phyloP scores from a whole-genome alignment of 345 rosid genomes.

The Aethionema arabicum region DNA sequence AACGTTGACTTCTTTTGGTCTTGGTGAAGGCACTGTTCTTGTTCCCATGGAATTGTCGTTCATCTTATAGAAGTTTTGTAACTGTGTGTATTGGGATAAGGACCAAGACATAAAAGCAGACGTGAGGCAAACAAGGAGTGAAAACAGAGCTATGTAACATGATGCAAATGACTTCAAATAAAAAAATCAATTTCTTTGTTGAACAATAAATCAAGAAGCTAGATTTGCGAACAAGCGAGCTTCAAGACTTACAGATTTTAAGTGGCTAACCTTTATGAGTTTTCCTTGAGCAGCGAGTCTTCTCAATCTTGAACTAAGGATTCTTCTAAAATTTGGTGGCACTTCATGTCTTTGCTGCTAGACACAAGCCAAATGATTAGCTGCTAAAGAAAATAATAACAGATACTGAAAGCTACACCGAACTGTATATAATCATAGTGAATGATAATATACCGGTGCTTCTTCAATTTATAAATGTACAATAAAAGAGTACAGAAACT shows the following conservation, averaged over 20 bases:
- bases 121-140: slow-evolving; percentile 15
- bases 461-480: slow-evolving; percentile 12
- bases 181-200: background rate
- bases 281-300: slow-evolving; percentile 71
- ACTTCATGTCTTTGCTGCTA: slow-evolving; percentile 62
- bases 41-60: slow-evolving; percentile 36
- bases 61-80: slow-evolving; percentile 61
- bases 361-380: slow-evolving; percentile 22
- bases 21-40: slow-evolving; percentile 41
- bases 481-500: slow-evolving; percentile 6
- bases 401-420: slow-evolving; percentile 1
- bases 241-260: slow-evolving; percentile 33
- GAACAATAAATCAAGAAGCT: slow-evolving; percentile 15
- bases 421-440: background rate
- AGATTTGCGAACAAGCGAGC: slow-evolving; percentile 20
- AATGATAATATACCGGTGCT: background rate
- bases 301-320: slow-evolving; percentile 64
- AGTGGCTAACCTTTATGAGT: slow-evolving; percentile 62
- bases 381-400: slow-evolving; percentile 3
- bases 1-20: slow-evolving; percentile 40
- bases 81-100: slow-evolving; percentile 45
- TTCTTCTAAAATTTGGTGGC: slow-evolving; percentile 62
- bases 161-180: too few relatives aligned
- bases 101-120: slow-evolving; percentile 19
- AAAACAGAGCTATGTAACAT: background rate